Conservation (phyloP, 768 basidiomycete species). For the Suillus sp. region DNA sequence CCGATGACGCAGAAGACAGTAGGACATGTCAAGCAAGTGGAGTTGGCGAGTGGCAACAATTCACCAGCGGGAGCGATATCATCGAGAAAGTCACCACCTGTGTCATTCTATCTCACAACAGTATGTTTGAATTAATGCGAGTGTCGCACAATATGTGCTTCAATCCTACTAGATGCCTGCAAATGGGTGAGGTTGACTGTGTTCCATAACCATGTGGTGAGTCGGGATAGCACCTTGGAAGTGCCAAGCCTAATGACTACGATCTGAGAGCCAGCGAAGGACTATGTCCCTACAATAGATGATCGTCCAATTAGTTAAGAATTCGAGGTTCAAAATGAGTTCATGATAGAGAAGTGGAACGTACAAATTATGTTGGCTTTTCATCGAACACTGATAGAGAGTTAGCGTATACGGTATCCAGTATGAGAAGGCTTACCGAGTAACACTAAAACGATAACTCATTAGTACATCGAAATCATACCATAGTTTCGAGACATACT, state of each 20-base stretch:
- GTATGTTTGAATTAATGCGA: neutral
- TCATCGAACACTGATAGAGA: constrained; percentile 83
- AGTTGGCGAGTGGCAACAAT: neutral
- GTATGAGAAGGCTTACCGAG: constrained; percentile 54
- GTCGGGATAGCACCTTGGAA: constrained; percentile 1
- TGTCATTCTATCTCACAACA: neutral
- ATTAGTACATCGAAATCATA: constrained; percentile 9
- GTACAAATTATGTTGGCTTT: constrained; percentile 90
- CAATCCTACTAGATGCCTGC: neutral
- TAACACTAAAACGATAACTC: constrained; percentile 57
- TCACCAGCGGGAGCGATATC: neutral
- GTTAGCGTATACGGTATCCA: constrained; percentile 7
- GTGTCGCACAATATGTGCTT: neutral
- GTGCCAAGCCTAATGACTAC: constrained; percentile 54
- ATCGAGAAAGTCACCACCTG: neutral
- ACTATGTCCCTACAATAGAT: constrained; percentile 68
- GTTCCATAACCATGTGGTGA: constrained; percentile 1
- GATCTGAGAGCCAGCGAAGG: constrained; percentile 81
- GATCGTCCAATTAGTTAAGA: neutral
- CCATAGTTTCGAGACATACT: constrained; percentile 48
- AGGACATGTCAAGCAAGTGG: neutral
- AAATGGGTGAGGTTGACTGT: neutral
- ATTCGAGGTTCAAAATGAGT: constrained; percentile 1
- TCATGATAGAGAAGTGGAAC: constrained; percentile 27
- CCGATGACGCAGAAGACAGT: neutral